A percentile compares a stretch with the other conserved stretches of the same genome.
These are phyloP conservation scores for Mycena rosella DNA, from an alignment of 768 basidiomycete species.

Conservation along the genomic window DNA sequence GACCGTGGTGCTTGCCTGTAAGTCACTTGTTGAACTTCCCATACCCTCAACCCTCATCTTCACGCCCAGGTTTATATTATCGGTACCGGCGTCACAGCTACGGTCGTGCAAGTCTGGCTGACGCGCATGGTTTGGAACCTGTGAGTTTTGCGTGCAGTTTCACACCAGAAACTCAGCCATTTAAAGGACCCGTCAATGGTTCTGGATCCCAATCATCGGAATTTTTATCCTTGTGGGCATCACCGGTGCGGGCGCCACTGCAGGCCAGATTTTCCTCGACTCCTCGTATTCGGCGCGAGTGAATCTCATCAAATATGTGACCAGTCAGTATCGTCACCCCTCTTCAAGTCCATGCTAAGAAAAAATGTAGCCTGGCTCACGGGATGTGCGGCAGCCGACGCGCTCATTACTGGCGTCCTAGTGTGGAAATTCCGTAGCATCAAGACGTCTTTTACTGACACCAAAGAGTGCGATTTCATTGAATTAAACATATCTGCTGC, in stretches of 20 bases:
- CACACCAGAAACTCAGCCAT: too few species aligned
- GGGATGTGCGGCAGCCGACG: constrained; percentile 9
- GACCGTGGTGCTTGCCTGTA: background rate
- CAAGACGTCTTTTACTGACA: constrained; percentile 9
- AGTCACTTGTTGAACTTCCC: too few species aligned
- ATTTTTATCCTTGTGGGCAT: background rate
- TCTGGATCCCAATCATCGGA: background rate
- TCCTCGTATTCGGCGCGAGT: background rate
- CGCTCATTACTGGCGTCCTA: constrained; percentile 19
- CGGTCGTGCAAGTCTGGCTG: background rate
- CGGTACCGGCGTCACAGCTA: background rate
- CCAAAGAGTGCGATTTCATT: constrained; percentile 9
- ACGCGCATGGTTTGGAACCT: background rate
- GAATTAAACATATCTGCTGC: background rate
- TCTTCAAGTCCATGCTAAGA: too few species aligned
- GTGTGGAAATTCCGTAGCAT: constrained; percentile 24
- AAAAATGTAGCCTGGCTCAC: constrained; percentile 17
- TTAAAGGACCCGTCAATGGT: background rate
- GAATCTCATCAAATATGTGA: background rate
- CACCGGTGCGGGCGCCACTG: background rate
- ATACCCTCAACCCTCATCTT: too few species aligned
- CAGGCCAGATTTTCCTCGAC: background rate
- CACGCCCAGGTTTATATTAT: background rate
- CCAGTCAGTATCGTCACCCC: background rate
- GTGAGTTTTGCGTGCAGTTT: background rate